These are phyloP conservation scores for Phaffomyces antillensis DNA, from an alignment of 805 yeast genomes.

Conservation along the genomic window DNA sequence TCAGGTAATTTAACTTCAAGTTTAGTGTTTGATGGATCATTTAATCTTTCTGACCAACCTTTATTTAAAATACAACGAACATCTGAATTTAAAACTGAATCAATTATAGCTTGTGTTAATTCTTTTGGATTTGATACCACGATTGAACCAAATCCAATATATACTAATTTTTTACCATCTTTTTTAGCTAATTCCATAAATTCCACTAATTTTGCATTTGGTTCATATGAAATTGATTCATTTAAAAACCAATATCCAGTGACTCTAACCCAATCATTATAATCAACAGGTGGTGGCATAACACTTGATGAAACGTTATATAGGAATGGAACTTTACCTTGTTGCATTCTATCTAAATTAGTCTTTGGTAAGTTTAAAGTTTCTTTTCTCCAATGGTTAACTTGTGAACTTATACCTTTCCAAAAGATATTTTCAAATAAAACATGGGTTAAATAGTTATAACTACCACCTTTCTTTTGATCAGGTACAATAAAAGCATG, in stretches of 20 bases:
- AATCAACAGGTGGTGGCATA: conserved; percentile 89
- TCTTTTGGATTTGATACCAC: conserved; percentile 79
- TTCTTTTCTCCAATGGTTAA: conserved; percentile 80
- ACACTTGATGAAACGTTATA: conserved; percentile 86
- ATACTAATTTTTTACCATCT: conserved; percentile 66
- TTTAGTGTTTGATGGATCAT: conserved; percentile 25
- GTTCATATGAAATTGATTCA: conserved; percentile 49
- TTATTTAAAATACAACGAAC: conserved; percentile 84
- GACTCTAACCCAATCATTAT: conserved; percentile 91
- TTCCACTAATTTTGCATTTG: conserved; percentile 44
- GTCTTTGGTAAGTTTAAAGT: conserved; percentile 62
- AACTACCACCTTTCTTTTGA: conserved; percentile 86
- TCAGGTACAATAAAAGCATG: conserved; percentile 96
- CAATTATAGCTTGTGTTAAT: conserved; percentile 68
- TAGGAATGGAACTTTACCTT: conserved; percentile 75
- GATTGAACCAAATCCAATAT: conserved; percentile 94
- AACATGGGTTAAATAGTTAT: conserved; percentile 87
- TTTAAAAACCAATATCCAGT: conserved; percentile 95
- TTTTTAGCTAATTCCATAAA: conserved; percentile 58
- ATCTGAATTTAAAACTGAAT: conserved; percentile 73
- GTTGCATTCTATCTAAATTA: conserved; percentile 62
- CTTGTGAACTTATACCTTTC: conserved; percentile 84
- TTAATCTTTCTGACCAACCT: conserved; percentile 86
- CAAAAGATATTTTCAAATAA: conserved; percentile 90
- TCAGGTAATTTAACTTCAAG: conserved; percentile 48